Evolutionary conservation across 371 early-diverging fungal species (phyloP).

Genomic region (Mortierella sp.): DNA sequence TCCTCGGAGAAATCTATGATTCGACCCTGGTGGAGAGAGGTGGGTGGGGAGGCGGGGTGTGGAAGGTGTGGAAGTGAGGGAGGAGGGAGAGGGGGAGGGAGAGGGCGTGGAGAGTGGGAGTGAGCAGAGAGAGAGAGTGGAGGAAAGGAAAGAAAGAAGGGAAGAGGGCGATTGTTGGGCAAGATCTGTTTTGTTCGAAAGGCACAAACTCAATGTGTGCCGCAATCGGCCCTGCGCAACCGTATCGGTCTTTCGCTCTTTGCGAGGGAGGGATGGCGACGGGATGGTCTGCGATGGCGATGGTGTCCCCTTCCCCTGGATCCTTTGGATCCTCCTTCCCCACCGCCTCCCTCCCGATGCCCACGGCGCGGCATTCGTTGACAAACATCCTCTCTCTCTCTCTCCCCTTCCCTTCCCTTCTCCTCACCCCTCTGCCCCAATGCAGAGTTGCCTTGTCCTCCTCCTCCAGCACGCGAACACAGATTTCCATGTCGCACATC

Average conservation of each 20-base stretch:
- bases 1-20: too few relatives aligned
- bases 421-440: neutral
- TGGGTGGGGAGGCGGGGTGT: too few relatives aligned
- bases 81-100: constrained; percentile 1
- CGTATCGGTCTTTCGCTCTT: too few relatives aligned
- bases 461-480: too few relatives aligned
- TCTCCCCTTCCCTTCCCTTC: neutral
- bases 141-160: constrained; percentile 6
- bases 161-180: neutral
- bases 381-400: neutral
- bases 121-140: constrained; percentile 3
- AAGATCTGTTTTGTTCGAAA: neutral
- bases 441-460: neutral
- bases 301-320: too few relatives aligned
- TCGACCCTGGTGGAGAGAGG: too few relatives aligned
- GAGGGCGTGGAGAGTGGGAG: neutral
- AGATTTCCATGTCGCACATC: neutral
- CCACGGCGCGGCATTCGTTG: neutral
- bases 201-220: too few relatives aligned
- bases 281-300: too few relatives aligned
- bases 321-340: neutral
- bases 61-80: neutral
- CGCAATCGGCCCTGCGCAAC: too few relatives aligned
- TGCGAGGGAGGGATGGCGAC: too few relatives aligned
- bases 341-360: neutral